Percentiles rank a stretch among this genome's conserved stretches.
These are phyloP conservation scores for Claviceps humidiphila DNA, from an alignment of 2,329 filamentous ascomycete genomes.

Conservation along the genomic window DNA sequence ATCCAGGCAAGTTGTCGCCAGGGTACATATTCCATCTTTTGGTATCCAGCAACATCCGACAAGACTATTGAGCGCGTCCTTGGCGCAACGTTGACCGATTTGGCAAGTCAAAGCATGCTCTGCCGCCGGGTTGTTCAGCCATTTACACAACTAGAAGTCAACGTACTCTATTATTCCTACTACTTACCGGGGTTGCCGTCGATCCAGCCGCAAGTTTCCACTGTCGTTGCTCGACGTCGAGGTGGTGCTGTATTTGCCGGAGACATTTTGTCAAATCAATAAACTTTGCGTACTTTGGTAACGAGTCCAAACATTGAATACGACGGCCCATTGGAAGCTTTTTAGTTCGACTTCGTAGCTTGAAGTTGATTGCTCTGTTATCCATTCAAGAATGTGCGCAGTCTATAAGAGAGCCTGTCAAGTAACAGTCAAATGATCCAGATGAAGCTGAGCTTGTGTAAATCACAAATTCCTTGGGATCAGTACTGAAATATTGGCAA, in stretches of 20 bases:
- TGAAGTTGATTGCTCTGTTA: not conserved
- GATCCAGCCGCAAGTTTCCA: conserved; percentile 11
- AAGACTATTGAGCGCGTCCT: conserved; percentile 7
- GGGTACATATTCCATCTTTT: conserved; percentile 3
- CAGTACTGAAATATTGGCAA: not conserved
- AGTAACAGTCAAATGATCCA: too few relatives aligned
- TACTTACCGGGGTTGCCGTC: conserved; percentile 9
- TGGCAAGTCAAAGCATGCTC: conserved; percentile 9
- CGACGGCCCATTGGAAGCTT: not conserved
- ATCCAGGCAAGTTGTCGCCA: conserved; percentile 10
- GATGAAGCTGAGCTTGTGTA: not conserved
- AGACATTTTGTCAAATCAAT: not conserved
- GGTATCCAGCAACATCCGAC: conserved; percentile 12
- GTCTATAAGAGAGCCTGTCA: not conserved
- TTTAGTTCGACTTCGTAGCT: not conserved
- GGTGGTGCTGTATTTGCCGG: not conserved
- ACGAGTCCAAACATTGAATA: not conserved
- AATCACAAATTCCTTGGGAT: not conserved
- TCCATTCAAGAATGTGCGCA: not conserved
- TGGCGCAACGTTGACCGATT: conserved; percentile 10
- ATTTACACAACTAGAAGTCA: not conserved
- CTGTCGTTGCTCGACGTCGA: not conserved
- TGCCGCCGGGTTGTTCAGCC: conserved; percentile 1
- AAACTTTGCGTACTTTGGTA: not conserved
- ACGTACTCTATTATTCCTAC: not conserved